A percentile compares a stretch with the other conserved stretches of the same genome.
Conservation (phyloP, 2,329 filamentous ascomycete genomes). For the Trichophyton verrucosum region DNA sequence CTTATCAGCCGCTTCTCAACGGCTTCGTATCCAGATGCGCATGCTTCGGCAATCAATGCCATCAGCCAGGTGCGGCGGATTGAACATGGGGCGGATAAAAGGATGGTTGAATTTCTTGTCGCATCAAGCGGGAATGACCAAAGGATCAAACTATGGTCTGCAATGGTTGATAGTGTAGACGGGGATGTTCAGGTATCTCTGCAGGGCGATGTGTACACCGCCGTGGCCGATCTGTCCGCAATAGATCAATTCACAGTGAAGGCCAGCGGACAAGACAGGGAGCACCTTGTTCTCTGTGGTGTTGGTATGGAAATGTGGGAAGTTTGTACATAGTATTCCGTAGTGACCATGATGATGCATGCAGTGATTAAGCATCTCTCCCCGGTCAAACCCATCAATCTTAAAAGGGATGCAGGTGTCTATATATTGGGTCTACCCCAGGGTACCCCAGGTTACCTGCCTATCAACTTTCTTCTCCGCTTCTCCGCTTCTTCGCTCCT, state of each 20-base stretch:
- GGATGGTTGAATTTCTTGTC: constrained; percentile 16
- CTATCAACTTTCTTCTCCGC: not conserved
- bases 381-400: not conserved
- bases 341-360: not conserved
- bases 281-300: constrained; percentile 33
- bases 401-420: not conserved
- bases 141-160: constrained; percentile 33
- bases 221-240: constrained; percentile 45
- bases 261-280: constrained; percentile 1
- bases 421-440: not conserved
- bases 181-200: constrained; percentile 17
- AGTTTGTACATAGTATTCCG: not conserved
- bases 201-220: constrained; percentile 29
- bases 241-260: constrained; percentile 30
- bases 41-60: constrained; percentile 34
- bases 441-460: not conserved
- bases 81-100: constrained; percentile 1
- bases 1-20: constrained; percentile 18
- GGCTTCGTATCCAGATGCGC: constrained; percentile 30
- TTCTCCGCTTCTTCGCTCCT: not conserved
- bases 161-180: constrained; percentile 16
- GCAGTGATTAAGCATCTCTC: constrained; percentile 2
- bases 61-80: constrained; percentile 22
- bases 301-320: constrained; percentile 39
- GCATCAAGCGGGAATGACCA: constrained; percentile 37